Percentiles rank a stretch among this genome's conserved stretches.
Conservation (phyloP, 2,329 filamentous ascomycete species). For the Pseudogymnoascus sp. region DNA sequence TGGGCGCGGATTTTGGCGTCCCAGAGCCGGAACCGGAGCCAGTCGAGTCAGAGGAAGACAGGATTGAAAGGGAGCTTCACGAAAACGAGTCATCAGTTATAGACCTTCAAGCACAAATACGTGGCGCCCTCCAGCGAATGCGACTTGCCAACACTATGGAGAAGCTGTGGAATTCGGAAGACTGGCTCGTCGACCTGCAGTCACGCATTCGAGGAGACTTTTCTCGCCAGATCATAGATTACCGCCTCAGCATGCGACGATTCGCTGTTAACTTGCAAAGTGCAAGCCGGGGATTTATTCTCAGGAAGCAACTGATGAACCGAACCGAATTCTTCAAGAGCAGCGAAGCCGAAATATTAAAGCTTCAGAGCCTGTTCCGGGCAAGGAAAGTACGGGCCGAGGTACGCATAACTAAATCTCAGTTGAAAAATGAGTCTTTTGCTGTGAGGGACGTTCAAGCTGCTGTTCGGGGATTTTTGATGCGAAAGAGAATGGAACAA, state of each 20-base stretch:
- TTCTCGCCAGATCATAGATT: slow-evolving; percentile 71
- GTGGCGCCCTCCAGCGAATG: slow-evolving; percentile 72
- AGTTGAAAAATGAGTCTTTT: slow-evolving; percentile 54
- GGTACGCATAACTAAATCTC: slow-evolving; percentile 46
- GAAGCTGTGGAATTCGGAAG: slow-evolving; percentile 77
- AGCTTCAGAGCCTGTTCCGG: slow-evolving; percentile 73
- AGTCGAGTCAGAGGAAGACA: slow-evolving; percentile 80
- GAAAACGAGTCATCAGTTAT: slow-evolving; percentile 65
- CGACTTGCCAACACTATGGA: slow-evolving; percentile 79
- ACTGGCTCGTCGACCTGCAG: slow-evolving; percentile 72
- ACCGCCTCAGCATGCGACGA: slow-evolving; percentile 71
- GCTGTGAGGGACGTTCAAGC: slow-evolving; percentile 60
- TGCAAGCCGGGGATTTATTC: slow-evolving; percentile 65
- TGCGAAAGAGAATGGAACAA: slow-evolving; percentile 48
- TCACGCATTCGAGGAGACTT: slow-evolving; percentile 82
- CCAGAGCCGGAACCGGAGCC: slow-evolving; percentile 62
- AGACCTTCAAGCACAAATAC: slow-evolving; percentile 80
- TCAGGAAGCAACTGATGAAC: slow-evolving; percentile 53
- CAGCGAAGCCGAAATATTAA: slow-evolving; percentile 63
- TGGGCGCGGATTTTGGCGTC: slow-evolving; percentile 90
- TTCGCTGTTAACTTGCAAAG: slow-evolving; percentile 80
- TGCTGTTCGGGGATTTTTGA: slow-evolving; percentile 57
- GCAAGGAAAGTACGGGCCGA: slow-evolving; percentile 56
- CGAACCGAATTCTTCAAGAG: slow-evolving; percentile 62
- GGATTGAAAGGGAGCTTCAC: slow-evolving; percentile 70